Evolutionary conservation across 2,329 filamentous ascomycete genomes (phyloP).

Genomic region (Thielaviopsis euricoi): DNA sequence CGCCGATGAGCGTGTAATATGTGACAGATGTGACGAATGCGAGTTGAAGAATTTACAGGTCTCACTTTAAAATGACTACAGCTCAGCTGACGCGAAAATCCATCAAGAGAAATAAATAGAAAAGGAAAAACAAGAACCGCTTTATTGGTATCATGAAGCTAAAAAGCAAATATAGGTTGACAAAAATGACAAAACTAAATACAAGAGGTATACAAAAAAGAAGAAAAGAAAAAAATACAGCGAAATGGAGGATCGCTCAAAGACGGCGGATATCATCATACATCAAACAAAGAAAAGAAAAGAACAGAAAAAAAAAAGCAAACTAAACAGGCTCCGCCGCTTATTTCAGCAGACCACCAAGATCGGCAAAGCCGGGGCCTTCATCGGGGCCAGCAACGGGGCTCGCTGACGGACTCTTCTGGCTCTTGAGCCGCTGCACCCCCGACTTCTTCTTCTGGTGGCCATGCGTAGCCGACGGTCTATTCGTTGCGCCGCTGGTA

Average conservation of each 20-base stretch:
- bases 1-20: too few relatives aligned
- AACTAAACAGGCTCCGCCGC: not conserved
- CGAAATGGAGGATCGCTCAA: not conserved
- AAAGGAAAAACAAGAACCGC: not conserved
- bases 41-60: too few relatives aligned
- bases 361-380: slow-evolving; percentile 17
- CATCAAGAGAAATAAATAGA: too few relatives aligned
- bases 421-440: not conserved
- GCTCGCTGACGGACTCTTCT: not conserved
- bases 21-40: too few relatives aligned
- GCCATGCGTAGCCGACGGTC: not conserved
- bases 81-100: not conserved
- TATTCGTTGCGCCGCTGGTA: not conserved
- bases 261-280: not conserved
- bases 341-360: slow-evolving; percentile 24
- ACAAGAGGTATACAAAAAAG: not conserved
- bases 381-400: slow-evolving; percentile 3
- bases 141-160: not conserved
- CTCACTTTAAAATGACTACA: not conserved
- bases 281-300: not conserved
- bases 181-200: not conserved
- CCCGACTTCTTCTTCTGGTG: not conserved
- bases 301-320: not conserved
- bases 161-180: slow-evolving; percentile 8
- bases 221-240: not conserved